These are phyloP conservation scores for Plasmodium blacklocki DNA, from an alignment of 169 alveolate genomes.

Conservation along the genomic window DNA sequence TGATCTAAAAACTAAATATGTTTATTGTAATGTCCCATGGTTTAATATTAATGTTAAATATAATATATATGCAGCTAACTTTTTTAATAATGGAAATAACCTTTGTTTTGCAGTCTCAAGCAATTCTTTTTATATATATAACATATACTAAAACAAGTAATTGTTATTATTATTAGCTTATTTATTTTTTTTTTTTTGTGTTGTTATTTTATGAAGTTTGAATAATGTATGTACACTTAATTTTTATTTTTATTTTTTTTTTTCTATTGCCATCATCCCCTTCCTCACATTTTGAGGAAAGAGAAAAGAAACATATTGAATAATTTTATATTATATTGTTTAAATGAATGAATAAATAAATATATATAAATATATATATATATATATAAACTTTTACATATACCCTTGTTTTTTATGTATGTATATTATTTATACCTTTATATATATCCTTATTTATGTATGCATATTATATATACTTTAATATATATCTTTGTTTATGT, in stretches of 20 bases:
- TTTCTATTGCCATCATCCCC: too few species aligned
- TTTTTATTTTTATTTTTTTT: neutral
- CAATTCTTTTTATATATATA: constrained; percentile 59
- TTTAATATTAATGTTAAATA: constrained; percentile 3
- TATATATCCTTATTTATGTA: too few species aligned
- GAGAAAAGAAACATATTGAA: too few species aligned
- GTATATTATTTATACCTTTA: too few species aligned
- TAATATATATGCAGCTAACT: constrained; percentile 46
- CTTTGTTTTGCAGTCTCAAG: constrained; percentile 41
- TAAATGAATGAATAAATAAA: too few species aligned
- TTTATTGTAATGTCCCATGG: constrained; percentile 74
- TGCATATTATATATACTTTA: too few species aligned
- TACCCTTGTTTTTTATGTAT: too few species aligned
- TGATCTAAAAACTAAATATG: constrained; percentile 43
- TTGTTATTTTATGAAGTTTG: neutral
- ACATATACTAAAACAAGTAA: neutral
- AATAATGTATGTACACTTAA: constrained; percentile 1
- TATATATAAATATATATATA: too few species aligned
- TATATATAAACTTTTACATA: too few species aligned
- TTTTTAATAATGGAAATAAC: constrained; percentile 68
- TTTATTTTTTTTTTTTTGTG: neutral
- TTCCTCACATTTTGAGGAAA: too few species aligned
- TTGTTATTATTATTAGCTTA: neutral
- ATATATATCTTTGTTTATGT: too few species aligned
- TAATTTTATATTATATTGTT: too few species aligned